Base-by-base conservation (phyloP, 768 basidiomycete species). In the Suillus clintonianus region DNA sequence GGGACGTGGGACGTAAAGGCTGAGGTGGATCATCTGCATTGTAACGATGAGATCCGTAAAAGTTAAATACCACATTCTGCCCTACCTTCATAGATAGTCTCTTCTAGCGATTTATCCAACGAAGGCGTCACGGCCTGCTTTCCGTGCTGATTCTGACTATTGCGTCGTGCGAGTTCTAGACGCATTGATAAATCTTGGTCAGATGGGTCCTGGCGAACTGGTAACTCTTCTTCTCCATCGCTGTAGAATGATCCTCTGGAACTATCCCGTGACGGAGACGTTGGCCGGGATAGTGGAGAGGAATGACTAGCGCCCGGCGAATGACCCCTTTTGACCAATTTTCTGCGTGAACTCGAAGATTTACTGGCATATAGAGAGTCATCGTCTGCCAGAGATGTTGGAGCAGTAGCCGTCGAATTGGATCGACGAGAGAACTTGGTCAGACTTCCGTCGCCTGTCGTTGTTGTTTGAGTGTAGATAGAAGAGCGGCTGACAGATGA, bases 71-170 rank as follows among this genome's bases (percentile, higher is more conserved):
- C 10, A 30, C 62, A 70, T 48, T 68, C 66, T 61, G 59, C 39
- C 81, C 32, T 69, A 88, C 92, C 91, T 86, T 94, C 92, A 68
- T 90, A 91, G 67, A 94, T 92, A 2, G 87, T 90, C 34, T 85
- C 85, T 67, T 89, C 88, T 17, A 83, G 71, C 4, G 85, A 80
- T 34, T 70, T 76, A 17, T 86, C 85, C 67, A 83, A 70, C 7
- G 78, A 69, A 60, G 83, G 66, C 51, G 79, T 68, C 11, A 79
- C 63, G 50, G 78, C 71, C 55, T 74, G 71, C 55, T 83, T 83
- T 19, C 80, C 83, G 63, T 85, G 83, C 68, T 94, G 93, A 73
- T 84, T 91, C 70, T 89, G 82, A 72, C 93, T 94, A 72, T 97
- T 97, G 67, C 85, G 85, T 64, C 92, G 81, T 6, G 95, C 95